Conservation (phyloP, 352 stramenopile genomes). For the Phytophthora ohioensis region DNA sequence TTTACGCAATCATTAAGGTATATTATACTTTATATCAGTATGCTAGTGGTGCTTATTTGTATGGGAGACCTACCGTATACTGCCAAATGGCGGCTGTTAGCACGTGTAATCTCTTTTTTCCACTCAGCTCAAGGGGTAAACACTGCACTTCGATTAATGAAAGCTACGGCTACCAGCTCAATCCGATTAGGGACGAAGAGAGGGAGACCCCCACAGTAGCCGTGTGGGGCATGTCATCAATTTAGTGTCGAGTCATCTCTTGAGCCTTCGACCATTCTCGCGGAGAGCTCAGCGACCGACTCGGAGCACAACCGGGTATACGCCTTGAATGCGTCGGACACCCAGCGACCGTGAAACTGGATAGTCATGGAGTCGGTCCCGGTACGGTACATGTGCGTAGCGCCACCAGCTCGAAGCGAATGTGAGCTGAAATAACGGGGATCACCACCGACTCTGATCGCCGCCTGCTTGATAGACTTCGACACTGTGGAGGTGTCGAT, state of each 20-base stretch:
- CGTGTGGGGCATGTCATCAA: background rate
- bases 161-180: background rate
- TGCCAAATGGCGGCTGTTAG: no score
- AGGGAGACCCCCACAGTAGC: background rate
- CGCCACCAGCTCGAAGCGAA: slow-evolving; percentile 16
- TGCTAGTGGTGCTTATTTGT: no score
- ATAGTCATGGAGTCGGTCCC: slow-evolving; percentile 19
- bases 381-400: slow-evolving; percentile 17
- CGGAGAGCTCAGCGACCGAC: background rate
- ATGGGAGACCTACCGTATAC: no score
- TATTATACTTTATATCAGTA: no score
- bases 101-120: no score
- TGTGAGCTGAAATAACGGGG: slow-evolving; percentile 4
- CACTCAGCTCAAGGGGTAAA: no score
- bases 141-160: background rate
- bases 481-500: background rate
- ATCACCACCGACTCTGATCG: background rate
- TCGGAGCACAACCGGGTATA: slow-evolving; percentile 27
- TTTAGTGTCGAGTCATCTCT: background rate
- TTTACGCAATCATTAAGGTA: no score
- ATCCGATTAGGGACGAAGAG: background rate
- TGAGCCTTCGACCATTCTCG: background rate
- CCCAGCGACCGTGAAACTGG: slow-evolving; percentile 26
- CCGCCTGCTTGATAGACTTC: background rate
- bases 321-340: slow-evolving; percentile 23